Percentiles rank a stretch among this genome's conserved stretches.
Conservation (phyloP, 1,284 basidiomycete genomes). For the Cutaneotrichosporon sp. region DNA sequence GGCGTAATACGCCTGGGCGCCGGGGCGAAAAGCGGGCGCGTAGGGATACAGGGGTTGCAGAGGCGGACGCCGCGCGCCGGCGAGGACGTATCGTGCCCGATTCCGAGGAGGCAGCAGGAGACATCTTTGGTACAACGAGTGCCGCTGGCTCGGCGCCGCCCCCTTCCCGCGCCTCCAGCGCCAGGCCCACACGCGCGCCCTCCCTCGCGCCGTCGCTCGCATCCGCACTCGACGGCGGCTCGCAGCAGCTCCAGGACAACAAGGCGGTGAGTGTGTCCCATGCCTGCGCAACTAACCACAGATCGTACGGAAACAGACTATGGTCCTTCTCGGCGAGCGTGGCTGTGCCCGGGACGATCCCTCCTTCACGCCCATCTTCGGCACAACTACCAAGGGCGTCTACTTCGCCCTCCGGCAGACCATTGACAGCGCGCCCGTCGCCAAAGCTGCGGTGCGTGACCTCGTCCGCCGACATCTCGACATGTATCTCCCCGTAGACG, state of each 20-base stretch:
- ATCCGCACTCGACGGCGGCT: not conserved
- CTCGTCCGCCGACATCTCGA: conserved; percentile 36
- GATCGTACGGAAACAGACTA: conserved; percentile 41
- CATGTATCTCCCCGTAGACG: conserved; percentile 32
- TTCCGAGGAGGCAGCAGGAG: conserved; percentile 28
- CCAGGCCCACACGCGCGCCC: not conserved
- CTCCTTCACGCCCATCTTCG: conserved; percentile 43
- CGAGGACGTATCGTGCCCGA: conserved; percentile 28
- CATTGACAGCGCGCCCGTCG: conserved; percentile 21
- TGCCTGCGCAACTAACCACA: too few species aligned
- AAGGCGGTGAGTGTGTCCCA: conserved; percentile 12
- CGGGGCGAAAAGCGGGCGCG: conserved; percentile 37
- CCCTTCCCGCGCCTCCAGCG: not conserved
- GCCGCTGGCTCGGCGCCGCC: too few species aligned
- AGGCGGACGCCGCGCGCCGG: conserved; percentile 19
- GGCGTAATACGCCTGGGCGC: conserved; percentile 30
- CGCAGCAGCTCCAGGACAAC: conserved; percentile 18
- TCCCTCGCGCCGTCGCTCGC: conserved; percentile 6
- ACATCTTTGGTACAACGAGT: conserved; percentile 25
- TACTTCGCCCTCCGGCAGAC: conserved; percentile 36
- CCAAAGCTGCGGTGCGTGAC: conserved; percentile 31
- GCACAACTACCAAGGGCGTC: conserved; percentile 36
- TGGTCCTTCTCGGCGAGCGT: conserved; percentile 30
- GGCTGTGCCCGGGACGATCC: conserved; percentile 30
- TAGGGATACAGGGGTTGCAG: not conserved